A percentile compares a stretch with the other conserved stretches of the same genome.
Evolutionary conservation across 1,284 basidiomycete species (phyloP).

Genomic region (Xerocomus minutiporus): DNA sequence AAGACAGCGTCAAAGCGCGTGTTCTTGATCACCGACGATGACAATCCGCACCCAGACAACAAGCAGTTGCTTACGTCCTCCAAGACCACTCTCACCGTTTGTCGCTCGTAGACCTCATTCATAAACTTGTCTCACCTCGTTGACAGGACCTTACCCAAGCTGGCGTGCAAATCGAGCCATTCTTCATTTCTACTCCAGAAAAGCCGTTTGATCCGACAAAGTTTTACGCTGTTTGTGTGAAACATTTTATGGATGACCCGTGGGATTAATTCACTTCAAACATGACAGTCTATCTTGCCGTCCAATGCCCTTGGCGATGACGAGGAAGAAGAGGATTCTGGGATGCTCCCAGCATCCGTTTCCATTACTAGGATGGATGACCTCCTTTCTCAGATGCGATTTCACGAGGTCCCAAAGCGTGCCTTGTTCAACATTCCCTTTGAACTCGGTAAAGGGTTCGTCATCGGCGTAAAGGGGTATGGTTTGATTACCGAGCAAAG

Average conservation of each 20-base stretch:
- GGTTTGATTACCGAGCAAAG: slow-evolving; percentile 82
- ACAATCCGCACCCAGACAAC: slow-evolving; percentile 53
- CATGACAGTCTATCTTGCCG: slow-evolving; percentile 55
- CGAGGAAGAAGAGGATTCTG: slow-evolving; percentile 44
- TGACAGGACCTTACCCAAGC: slow-evolving; percentile 75
- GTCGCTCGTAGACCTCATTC: slow-evolving; percentile 18
- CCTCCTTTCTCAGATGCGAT: slow-evolving; percentile 77
- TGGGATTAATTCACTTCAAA: neutral
- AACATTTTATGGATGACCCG: neutral
- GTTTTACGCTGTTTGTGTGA: slow-evolving; percentile 76
- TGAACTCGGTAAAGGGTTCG: slow-evolving; percentile 73
- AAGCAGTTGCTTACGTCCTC: slow-evolving; percentile 61
- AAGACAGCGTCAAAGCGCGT: slow-evolving; percentile 87
- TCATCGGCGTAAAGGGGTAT: slow-evolving; percentile 93
- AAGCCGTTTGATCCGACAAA: slow-evolving; percentile 70
- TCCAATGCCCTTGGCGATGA: slow-evolving; percentile 45
- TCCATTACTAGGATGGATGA: slow-evolving; percentile 73
- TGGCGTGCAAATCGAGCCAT: slow-evolving; percentile 83
- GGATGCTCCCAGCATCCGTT: slow-evolving; percentile 58
- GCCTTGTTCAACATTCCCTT: slow-evolving; percentile 81
- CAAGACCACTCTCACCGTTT: slow-evolving; percentile 63
- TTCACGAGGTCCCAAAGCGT: slow-evolving; percentile 86
- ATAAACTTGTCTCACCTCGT: slow-evolving; percentile 4
- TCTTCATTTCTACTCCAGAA: slow-evolving; percentile 78
- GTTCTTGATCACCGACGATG: slow-evolving; percentile 91